phyloP scores from a whole-genome alignment of 371 early-diverging fungal species.

The Gilbertella persicaria region DNA sequence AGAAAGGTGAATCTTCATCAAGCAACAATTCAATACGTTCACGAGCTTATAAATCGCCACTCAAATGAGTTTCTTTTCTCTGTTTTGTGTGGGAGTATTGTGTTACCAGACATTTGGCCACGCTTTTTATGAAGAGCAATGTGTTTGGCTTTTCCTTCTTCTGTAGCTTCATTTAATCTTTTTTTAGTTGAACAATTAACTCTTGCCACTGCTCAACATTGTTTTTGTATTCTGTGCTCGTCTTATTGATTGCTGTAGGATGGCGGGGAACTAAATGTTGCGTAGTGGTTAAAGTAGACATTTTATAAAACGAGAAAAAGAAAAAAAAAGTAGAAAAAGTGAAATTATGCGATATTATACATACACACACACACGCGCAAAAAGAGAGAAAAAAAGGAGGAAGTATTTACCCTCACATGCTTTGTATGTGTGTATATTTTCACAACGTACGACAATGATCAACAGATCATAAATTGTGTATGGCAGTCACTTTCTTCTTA shows the following conservation, averaged over 20 bases:
- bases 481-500: too few relatives aligned
- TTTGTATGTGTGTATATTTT: too few relatives aligned
- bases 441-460: too few relatives aligned
- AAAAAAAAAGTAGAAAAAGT: conserved; percentile 1
- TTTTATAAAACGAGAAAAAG: background rate
- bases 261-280: conserved; percentile 46
- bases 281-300: conserved; percentile 36
- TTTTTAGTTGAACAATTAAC: conserved; percentile 55
- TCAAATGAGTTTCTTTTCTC: background rate
- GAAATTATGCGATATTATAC: too few relatives aligned
- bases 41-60: conserved; percentile 42
- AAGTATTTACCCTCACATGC: too few relatives aligned
- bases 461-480: too few relatives aligned
- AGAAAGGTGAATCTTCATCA: conserved; percentile 75
- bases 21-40: conserved; percentile 70
- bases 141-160: conserved; percentile 61
- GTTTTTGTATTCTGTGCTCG: conserved; percentile 53
- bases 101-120: conserved; percentile 60
- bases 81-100: background rate
- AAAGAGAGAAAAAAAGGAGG: too few relatives aligned
- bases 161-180: conserved; percentile 59
- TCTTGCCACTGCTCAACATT: conserved; percentile 63
- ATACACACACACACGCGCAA: too few relatives aligned
- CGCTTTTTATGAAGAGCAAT: conserved; percentile 64
- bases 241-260: conserved; percentile 35